A percentile compares a stretch with the other conserved stretches of the same genome.
These are phyloP conservation scores for Pythium guiyangense DNA, from an alignment of 352 stramenopile species.

Conservation along the genomic window DNA sequence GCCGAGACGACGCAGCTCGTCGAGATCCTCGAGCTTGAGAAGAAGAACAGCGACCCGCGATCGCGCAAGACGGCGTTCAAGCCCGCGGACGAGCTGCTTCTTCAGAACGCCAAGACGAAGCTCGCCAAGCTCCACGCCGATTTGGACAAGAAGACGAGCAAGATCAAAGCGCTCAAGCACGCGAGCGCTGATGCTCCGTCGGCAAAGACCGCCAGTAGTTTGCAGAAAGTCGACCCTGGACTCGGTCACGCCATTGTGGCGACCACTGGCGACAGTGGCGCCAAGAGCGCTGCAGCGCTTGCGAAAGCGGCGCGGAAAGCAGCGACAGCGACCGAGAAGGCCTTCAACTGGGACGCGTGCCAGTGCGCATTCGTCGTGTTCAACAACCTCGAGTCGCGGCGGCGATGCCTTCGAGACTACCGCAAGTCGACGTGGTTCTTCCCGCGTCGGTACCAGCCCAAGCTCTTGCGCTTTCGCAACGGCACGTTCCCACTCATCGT, in stretches of 20 bases:
- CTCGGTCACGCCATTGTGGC: too few relatives aligned
- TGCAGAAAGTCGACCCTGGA: too few relatives aligned
- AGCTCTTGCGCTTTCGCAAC: conserved; percentile 53
- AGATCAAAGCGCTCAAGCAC: conserved; percentile 62
- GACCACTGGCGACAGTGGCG: background rate
- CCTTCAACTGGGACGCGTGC: conserved; percentile 57
- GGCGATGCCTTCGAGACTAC: conserved; percentile 78
- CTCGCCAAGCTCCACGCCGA: too few relatives aligned
- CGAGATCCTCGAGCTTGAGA: conserved; percentile 40
- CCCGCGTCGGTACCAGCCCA: conserved; percentile 44
- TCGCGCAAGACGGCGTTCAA: background rate
- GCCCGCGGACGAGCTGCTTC: too few relatives aligned
- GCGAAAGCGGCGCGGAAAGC: conserved; percentile 17
- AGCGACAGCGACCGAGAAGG: conserved; percentile 23
- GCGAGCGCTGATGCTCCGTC: too few relatives aligned
- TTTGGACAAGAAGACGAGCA: conserved; percentile 37
- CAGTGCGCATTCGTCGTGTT: conserved; percentile 87
- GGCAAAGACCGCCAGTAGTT: background rate
- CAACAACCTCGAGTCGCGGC: conserved; percentile 77
- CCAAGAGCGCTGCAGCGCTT: background rate
- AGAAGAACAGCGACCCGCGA: background rate
- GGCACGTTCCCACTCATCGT: conserved; percentile 45
- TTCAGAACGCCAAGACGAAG: too few relatives aligned
- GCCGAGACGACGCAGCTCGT: conserved; percentile 48
- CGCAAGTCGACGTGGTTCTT: conserved; percentile 39